Percentiles rank a stretch among this genome's conserved stretches.
These are phyloP conservation scores for Moesziomyces sp. DNA, from an alignment of 1,284 basidiomycete genomes.

Conservation along the genomic window DNA sequence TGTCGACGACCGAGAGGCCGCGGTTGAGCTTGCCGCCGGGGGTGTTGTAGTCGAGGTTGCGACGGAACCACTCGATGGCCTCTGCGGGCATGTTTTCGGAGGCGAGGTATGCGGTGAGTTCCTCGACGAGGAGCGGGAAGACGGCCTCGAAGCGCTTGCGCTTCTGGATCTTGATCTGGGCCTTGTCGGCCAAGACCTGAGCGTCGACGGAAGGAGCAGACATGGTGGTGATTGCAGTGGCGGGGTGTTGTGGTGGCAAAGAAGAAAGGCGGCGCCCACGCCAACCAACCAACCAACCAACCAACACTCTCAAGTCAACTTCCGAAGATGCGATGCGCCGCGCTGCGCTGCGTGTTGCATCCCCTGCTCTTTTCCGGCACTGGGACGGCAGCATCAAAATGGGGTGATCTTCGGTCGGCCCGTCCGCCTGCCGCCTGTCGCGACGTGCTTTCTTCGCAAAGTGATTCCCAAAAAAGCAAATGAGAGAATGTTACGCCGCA, in stretches of 20 bases:
- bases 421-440: no score
- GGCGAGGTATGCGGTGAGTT: slow-evolving; percentile 75
- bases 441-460: no score
- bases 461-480: no score
- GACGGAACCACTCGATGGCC: slow-evolving; percentile 81
- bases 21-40: slow-evolving; percentile 97
- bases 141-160: slow-evolving; percentile 71
- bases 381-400: no score
- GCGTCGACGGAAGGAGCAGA: slow-evolving; percentile 25
- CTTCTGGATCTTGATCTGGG: slow-evolving; percentile 62
- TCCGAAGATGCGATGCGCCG: no score
- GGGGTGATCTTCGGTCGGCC: no score
- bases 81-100: slow-evolving; percentile 77
- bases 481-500: no score
- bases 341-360: no score
- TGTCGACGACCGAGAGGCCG: slow-evolving; percentile 93
- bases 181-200: slow-evolving; percentile 44
- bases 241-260: no score
- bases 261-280: not conserved
- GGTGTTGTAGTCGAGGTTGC: slow-evolving; percentile 85
- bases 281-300: no score
- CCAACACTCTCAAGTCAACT: no score
- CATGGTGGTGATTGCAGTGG: slow-evolving; percentile 11
- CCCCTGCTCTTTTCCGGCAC: no score
- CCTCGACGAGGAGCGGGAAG: slow-evolving; percentile 72